phyloP scores from a whole-genome alignment of 192 early-diverging fungal species.

The Cetraspora pellucida region DNA sequence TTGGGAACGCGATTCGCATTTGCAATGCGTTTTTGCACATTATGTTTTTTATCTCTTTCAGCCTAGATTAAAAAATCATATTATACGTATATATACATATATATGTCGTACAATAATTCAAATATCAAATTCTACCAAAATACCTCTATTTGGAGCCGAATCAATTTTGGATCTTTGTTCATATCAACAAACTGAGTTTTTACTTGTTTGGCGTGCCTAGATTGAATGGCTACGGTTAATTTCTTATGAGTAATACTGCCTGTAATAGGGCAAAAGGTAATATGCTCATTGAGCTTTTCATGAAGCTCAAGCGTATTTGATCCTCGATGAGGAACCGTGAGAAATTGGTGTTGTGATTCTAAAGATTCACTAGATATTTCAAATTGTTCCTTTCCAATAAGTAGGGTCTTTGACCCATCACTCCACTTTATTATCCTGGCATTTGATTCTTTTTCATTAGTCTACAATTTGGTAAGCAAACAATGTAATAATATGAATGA shows the following conservation, averaged over 20 bases:
- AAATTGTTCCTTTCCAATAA: constrained; percentile 76
- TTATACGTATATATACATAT: no score
- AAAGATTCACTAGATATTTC: constrained; percentile 61
- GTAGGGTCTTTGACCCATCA: constrained; percentile 71
- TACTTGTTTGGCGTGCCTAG: constrained; percentile 64
- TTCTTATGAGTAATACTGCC: constrained; percentile 64
- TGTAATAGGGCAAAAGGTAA: constrained; percentile 68
- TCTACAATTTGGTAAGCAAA: neutral
- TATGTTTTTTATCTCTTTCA: constrained; percentile 42
- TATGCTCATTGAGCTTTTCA: constrained; percentile 56
- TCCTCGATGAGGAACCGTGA: constrained; percentile 55
- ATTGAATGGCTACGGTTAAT: constrained; percentile 67
- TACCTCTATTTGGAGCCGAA: constrained; percentile 57
- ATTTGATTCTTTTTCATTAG: constrained; percentile 67
- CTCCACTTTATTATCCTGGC: constrained; percentile 78
- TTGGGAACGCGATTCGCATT: constrained; percentile 38
- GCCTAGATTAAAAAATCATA: constrained; percentile 37
- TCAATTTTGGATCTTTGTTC: constrained; percentile 68
- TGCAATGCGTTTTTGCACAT: constrained; percentile 47
- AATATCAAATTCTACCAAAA: neutral
- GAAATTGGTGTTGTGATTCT: constrained; percentile 60
- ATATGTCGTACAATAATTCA: neutral
- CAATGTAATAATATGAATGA: neutral
- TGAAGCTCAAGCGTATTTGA: constrained; percentile 70
- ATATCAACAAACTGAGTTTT: constrained; percentile 68